Conservation (phyloP, 2,329 filamentous ascomycete species). For the Exophiala sp. region DNA sequence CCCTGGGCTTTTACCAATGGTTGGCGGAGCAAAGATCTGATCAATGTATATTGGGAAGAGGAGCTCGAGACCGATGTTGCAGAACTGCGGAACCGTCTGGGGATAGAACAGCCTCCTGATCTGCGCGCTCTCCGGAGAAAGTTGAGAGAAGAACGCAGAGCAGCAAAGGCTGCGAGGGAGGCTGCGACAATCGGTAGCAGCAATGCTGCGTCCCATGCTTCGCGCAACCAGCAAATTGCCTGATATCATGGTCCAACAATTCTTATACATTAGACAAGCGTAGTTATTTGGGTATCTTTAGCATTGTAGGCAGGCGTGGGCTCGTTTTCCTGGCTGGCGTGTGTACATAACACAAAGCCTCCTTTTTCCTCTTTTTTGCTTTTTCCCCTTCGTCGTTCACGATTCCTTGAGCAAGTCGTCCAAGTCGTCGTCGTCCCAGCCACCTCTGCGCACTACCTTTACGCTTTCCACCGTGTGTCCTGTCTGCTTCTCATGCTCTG, state of each 20-base stretch:
- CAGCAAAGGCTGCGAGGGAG: conserved; percentile 49
- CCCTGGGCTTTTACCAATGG: conserved; percentile 87
- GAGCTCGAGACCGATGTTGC: conserved; percentile 76
- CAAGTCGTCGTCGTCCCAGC: conserved; percentile 72
- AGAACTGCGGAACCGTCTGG: conserved; percentile 65
- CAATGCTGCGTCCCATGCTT: too few relatives aligned
- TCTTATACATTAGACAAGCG: too few relatives aligned
- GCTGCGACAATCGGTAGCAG: conserved; percentile 18
- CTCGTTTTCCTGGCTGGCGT: too few relatives aligned
- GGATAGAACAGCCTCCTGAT: conserved; percentile 84
- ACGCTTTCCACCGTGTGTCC: conserved; percentile 71
- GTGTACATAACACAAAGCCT: not conserved
- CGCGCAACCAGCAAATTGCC: too few relatives aligned
- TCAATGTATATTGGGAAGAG: conserved; percentile 98
- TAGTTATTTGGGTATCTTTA: conserved; percentile 21
- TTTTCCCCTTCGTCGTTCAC: conserved; percentile 5
- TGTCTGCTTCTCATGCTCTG: conserved; percentile 46
- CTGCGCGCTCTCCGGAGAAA: conserved; percentile 68
- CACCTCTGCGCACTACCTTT: conserved; percentile 72
- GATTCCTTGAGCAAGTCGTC: conserved; percentile 27
- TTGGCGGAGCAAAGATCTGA: conserved; percentile 66
- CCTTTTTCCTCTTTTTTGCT: not conserved
- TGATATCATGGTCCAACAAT: too few relatives aligned
- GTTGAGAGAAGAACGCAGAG: conserved; percentile 63
- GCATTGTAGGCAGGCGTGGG: not conserved